Conservation (phyloP, 2,329 filamentous ascomycete genomes). For the Aspergillus pseudoviridinutans region DNA sequence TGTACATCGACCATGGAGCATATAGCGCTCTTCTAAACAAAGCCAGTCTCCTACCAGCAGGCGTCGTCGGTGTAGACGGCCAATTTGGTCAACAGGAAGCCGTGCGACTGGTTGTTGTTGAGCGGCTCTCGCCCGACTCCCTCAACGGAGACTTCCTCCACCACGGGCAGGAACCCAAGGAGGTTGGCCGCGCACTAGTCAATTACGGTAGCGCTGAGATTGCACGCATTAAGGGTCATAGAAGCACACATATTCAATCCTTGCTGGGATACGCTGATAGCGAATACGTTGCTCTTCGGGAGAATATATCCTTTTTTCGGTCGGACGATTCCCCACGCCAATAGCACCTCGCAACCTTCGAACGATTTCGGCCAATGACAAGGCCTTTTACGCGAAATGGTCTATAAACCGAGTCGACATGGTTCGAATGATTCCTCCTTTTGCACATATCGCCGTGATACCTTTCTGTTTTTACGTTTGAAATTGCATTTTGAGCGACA, state of each 20-base stretch:
- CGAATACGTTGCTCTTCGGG: constrained; percentile 85
- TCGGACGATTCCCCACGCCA: constrained; percentile 15
- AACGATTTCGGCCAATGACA: neutral
- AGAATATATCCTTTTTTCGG: constrained; percentile 75
- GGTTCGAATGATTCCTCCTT: neutral
- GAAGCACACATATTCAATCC: constrained; percentile 74
- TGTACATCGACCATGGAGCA: constrained; percentile 92
- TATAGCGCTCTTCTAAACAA: constrained; percentile 75
- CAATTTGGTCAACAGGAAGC: constrained; percentile 89
- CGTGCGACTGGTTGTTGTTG: constrained; percentile 78
- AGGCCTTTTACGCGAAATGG: neutral
- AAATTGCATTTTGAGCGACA: neutral
- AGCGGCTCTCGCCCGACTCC: constrained; percentile 47
- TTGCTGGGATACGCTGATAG: constrained; percentile 89
- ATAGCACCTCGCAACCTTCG: constrained; percentile 1
- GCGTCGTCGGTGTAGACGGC: constrained; percentile 85
- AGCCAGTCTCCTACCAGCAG: constrained; percentile 82
- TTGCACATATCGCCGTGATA: neutral
- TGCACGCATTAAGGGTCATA: constrained; percentile 73
- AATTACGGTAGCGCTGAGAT: constrained; percentile 92
- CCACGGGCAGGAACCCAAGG: constrained; percentile 48
- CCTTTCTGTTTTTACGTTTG: neutral
- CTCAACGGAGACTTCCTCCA: constrained; percentile 38
- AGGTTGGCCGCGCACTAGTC: constrained; percentile 84
- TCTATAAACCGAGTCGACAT: neutral